These are phyloP conservation scores for Serendipita sp. DNA, from an alignment of 768 basidiomycete genomes.

Conservation along the genomic window DNA sequence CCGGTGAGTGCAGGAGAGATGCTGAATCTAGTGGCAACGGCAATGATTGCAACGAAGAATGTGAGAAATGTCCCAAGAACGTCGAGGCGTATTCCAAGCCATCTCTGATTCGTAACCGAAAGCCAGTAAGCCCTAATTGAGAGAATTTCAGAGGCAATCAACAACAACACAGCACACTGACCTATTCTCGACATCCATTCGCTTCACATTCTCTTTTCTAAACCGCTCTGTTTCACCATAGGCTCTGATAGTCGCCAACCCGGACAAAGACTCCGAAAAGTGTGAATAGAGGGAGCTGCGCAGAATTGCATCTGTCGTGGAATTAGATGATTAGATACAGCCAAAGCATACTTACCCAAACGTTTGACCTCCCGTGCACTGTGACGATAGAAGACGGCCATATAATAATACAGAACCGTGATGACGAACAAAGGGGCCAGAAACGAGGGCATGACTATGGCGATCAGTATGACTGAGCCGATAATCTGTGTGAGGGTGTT, in stretches of 20 bases:
- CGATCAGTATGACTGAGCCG: constrained; percentile 62
- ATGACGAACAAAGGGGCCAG: constrained; percentile 54
- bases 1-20: constrained; percentile 45
- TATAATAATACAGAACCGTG: constrained; percentile 43
- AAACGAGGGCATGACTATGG: constrained; percentile 54
- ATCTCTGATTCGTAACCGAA: constrained; percentile 64
- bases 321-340: not conserved
- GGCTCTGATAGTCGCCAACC: constrained; percentile 73
- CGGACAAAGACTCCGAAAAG: constrained; percentile 80
- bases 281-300: constrained; percentile 79
- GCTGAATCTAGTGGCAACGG: constrained; percentile 52
- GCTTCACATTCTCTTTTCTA: constrained; percentile 50
- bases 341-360: constrained; percentile 26
- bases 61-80: constrained; percentile 42
- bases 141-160: constrained; percentile 6
- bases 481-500: constrained; percentile 45
- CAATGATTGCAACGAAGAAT: constrained; percentile 51
- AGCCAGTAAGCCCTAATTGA: constrained; percentile 60
- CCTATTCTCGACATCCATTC: constrained; percentile 74
- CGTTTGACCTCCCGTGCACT: constrained; percentile 80
- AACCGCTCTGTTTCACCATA: constrained; percentile 72
- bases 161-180: constrained; percentile 14
- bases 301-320: constrained; percentile 50
- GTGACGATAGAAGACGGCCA: constrained; percentile 67
- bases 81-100: constrained; percentile 85